Conservation (phyloP, 495 filamentous ascomycete species). For the Penicillium turbatum region DNA sequence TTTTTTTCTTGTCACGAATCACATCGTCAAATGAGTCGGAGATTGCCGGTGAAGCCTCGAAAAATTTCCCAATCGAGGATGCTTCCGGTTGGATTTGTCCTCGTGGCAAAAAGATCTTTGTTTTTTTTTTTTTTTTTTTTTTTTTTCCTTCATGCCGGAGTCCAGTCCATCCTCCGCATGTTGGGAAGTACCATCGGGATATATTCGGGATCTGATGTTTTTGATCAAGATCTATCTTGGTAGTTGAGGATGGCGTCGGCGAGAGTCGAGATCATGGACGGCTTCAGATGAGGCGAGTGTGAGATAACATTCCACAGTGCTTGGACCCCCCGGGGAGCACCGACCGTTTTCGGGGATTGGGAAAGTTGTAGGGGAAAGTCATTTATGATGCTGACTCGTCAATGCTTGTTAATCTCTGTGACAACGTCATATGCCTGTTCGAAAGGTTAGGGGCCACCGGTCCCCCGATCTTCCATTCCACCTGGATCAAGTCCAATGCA, state of each 20-base stretch:
- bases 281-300: too few species aligned
- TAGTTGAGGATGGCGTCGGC: too few species aligned
- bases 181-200: not conserved
- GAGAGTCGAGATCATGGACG: not conserved
- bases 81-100: constrained; percentile 1
- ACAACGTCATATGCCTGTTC: too few species aligned
- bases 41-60: constrained; percentile 11
- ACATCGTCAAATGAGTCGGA: constrained; percentile 6
- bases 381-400: too few species aligned
- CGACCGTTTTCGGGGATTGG: too few species aligned
- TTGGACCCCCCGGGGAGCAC: too few species aligned
- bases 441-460: too few species aligned
- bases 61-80: constrained; percentile 8
- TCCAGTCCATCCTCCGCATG: constrained; percentile 8
- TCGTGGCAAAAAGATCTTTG: constrained; percentile 1
- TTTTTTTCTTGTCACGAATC: constrained; percentile 10
- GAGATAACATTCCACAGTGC: too few species aligned
- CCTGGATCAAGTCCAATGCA: constrained; percentile 7
- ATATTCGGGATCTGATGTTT: constrained; percentile 6
- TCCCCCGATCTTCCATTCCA: too few species aligned
- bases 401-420: too few species aligned
- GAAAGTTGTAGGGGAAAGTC: too few species aligned
- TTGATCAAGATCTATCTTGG: not conserved
- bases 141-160: constrained; percentile 7
- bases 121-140: not conserved